Evolutionary conservation across 2,329 filamentous ascomycete genomes (phyloP), one percentile per base, ranked within the genome.

Genomic region (Hansfordia pulvinata): DNA sequence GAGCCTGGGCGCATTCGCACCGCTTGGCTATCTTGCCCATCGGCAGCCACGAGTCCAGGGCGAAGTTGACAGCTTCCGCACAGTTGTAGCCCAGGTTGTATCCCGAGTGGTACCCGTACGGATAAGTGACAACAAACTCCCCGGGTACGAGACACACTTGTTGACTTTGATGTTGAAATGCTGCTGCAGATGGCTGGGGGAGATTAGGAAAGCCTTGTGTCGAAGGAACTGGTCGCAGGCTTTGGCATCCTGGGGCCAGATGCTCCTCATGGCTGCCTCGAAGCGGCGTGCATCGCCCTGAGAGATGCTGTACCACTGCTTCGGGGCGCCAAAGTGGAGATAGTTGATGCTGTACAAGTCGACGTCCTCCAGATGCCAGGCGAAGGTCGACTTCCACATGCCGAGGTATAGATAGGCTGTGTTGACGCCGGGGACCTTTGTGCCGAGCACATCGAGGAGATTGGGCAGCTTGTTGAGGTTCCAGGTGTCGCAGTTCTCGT

Each of bases 311-410:
- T 98, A 98, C 90, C 90, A 98, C 51, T 98, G 90, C 55, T 98
- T 98, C 1, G 90, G 90, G 2, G 90, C 90, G 29, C 90, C 90
- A 50, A 98, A 98, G 47, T 98, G 90, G 32, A 98, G 85, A 51
- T 94, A 98, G 58, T 98, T 98, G 65, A 98, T 98, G 50, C 86
- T 96, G 71, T 98, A 98, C 4, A 98, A 69, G 57, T 98, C 90
- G 21, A 98, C 88, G 49, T 98, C 90, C 50, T 98, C 90, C 28
- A 98, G 59, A 66, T 98, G 90, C 90, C 90, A 98, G 7, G 90
- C 90, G 50, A 98, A 98, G 0, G 90, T 96, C 9, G 90, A 88
- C 53, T 96, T 96, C 90, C 90, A 98, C 90, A 98, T 98, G 22
- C 90, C 90, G 32, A 98, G 65, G 47, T 98, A 98, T 2, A 98